These are phyloP conservation scores for Lumnitzera racemosa DNA, from an alignment of 345 rosid genomes.

Conservation along the genomic window DNA sequence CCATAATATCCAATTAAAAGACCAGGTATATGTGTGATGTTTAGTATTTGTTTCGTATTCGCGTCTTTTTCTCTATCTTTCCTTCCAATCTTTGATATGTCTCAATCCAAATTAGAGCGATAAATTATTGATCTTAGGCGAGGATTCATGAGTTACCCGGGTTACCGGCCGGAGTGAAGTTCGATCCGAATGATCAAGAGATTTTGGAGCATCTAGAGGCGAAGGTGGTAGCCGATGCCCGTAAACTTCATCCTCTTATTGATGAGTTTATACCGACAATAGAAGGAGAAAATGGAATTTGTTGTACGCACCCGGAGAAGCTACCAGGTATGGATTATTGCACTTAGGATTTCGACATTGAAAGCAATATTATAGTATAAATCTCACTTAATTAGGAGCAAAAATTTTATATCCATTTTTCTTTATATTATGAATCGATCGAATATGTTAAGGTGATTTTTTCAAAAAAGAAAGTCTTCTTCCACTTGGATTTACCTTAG, in stretches of 20 bases:
- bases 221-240: constrained; percentile 39
- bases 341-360: not conserved
- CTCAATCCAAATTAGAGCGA: not conserved
- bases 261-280: constrained; percentile 85
- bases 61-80: not conserved
- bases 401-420: too few species aligned
- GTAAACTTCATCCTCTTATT: constrained; percentile 79
- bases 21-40: constrained; percentile 40
- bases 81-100: not conserved
- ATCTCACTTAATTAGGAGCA: too few species aligned
- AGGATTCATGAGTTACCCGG: constrained; percentile 76
- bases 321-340: constrained; percentile 53
- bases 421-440: too few species aligned
- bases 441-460: too few species aligned
- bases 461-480: too few species aligned
- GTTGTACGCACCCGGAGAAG: constrained; percentile 92
- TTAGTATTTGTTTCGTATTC: not conserved
- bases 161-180: constrained; percentile 89
- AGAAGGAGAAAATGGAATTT: constrained; percentile 90
- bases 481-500: too few species aligned
- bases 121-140: constrained; percentile 22
- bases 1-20: constrained; percentile 38
- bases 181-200: constrained; percentile 90
- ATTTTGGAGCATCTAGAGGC: constrained; percentile 85
- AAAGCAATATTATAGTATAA: not conserved